Conservation (phyloP, 78 protist genomes). For the Chrysochromulina parva region DNA sequence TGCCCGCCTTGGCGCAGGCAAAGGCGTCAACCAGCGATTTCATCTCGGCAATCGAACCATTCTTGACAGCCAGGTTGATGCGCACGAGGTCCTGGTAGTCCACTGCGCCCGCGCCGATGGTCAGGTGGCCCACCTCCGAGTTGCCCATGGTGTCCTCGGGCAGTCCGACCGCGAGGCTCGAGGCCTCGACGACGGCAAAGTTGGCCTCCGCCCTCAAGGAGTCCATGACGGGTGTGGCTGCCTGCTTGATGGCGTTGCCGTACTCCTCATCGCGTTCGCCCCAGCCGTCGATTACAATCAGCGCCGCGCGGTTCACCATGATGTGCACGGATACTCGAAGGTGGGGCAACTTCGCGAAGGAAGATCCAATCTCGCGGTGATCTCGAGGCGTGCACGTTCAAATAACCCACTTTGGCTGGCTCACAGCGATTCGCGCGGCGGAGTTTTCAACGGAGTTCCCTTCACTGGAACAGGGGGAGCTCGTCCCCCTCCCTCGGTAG, state of each 20-base stretch:
- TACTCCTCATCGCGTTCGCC: background rate
- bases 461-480: no score
- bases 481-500: no score
- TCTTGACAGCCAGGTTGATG: conserved; percentile 10
- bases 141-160: conserved; percentile 52
- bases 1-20: background rate
- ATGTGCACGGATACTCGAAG: no score
- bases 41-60: background rate
- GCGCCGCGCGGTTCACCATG: background rate
- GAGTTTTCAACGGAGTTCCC: no score
- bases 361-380: no score
- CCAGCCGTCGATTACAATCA: conserved; percentile 49
- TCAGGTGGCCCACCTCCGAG: conserved; percentile 52
- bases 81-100: conserved; percentile 45
- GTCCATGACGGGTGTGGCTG: conserved; percentile 17
- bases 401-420: no score
- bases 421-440: no score
- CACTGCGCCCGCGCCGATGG: conserved; percentile 43
- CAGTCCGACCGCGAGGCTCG: conserved; percentile 20
- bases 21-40: background rate
- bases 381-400: no score
- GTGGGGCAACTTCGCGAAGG: no score
- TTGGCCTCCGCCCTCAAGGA: background rate
- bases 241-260: conserved; percentile 30
- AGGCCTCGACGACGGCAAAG: background rate